Percentiles rank a stretch among this genome's conserved stretches.
These are phyloP conservation scores for Porogramme epimiltina DNA, from an alignment of 1,284 basidiomycete genomes.

Conservation along the genomic window DNA sequence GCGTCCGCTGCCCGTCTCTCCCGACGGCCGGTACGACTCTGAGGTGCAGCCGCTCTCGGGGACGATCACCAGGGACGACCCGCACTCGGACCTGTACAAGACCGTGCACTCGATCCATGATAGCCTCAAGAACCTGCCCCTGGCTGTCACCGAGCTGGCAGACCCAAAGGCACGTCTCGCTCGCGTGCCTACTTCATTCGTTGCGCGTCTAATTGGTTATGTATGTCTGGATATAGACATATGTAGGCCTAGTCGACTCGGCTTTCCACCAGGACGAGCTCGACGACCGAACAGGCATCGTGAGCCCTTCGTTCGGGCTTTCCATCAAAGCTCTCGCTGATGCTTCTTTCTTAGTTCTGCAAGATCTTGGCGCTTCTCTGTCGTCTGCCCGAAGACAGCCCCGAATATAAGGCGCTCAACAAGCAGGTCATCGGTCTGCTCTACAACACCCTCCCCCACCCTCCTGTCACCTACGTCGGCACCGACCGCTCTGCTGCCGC, in stretches of 20 bases:
- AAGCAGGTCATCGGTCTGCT: constrained; percentile 57
- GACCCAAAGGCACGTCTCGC: constrained; percentile 3
- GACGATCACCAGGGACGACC: constrained; percentile 12
- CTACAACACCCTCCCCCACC: constrained; percentile 79
- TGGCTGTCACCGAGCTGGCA: constrained; percentile 16
- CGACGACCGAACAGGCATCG: constrained; percentile 64
- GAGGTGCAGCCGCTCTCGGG: constrained; percentile 25
- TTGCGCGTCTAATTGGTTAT: too few species aligned
- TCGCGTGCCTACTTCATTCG: not conserved
- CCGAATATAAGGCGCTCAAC: constrained; percentile 48
- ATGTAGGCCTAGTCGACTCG: constrained; percentile 52
- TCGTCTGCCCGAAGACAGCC: constrained; percentile 51
- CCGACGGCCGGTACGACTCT: constrained; percentile 28
- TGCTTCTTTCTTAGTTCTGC: constrained; percentile 55
- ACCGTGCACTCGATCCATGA: constrained; percentile 12
- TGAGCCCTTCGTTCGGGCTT: constrained; percentile 21
- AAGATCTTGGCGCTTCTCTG: constrained; percentile 65
- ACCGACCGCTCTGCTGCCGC: constrained; percentile 31
- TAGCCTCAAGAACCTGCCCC: constrained; percentile 14
- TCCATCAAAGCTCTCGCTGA: too few species aligned
- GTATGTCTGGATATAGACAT: too few species aligned
- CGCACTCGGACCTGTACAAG: constrained; percentile 21
- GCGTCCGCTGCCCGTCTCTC: constrained; percentile 24
- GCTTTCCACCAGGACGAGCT: constrained; percentile 46
- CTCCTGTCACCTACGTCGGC: constrained; percentile 67